Conservation (phyloP, 768 basidiomycete genomes). For the Tubosaeta sp. region DNA sequence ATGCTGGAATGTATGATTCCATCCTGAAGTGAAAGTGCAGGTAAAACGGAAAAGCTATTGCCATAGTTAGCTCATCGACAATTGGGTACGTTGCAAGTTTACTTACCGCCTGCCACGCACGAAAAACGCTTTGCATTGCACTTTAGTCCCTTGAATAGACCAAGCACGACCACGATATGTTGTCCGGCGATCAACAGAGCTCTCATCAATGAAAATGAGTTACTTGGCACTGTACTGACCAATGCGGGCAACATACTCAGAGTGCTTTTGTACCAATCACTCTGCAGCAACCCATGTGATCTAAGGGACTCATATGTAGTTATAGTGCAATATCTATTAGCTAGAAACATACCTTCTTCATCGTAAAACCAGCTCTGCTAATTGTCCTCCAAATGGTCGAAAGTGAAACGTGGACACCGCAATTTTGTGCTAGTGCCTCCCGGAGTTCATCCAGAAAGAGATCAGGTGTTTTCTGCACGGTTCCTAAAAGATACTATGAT, state of each 20-base stretch:
- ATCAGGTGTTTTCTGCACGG: background rate
- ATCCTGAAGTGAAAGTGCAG: background rate
- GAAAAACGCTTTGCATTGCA: background rate
- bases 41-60: slow-evolving; percentile 4
- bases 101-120: background rate
- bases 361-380: background rate
- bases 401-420: background rate
- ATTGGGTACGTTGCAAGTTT: no score
- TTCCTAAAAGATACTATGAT: background rate
- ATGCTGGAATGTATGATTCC: slow-evolving; percentile 2
- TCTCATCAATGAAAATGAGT: background rate
- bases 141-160: background rate
- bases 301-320: no score
- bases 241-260: background rate
- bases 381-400: background rate
- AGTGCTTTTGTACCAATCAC: background rate
- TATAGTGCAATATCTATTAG: no score
- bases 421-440: background rate
- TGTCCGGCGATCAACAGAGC: background rate
- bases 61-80: no score
- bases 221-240: background rate
- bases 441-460: background rate
- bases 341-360: background rate
- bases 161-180: background rate
- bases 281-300: background rate